phyloP scores from a whole-genome alignment of 768 basidiomycete genomes.

The Tricholoma sp. region DNA sequence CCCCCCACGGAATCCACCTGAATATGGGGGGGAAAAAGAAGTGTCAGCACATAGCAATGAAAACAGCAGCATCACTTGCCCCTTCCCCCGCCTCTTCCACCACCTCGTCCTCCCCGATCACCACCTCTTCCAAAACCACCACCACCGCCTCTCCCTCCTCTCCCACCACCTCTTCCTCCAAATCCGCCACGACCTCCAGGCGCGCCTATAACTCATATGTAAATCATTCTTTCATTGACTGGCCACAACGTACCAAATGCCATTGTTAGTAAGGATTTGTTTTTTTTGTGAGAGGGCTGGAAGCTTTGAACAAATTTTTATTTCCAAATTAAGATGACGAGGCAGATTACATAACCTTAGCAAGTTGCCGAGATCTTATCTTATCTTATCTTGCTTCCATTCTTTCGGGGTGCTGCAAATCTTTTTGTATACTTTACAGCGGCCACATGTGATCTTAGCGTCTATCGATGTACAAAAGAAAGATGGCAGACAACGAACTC shows the following conservation, averaged over 20 bases:
- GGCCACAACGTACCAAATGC: constrained; percentile 17
- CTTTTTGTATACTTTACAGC: too few species aligned
- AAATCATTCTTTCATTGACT: not conserved
- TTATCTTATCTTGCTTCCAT: constrained; percentile 2
- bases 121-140: constrained; percentile 32
- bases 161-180: constrained; percentile 37
- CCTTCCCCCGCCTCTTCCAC: constrained; percentile 34
- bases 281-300: constrained; percentile 6
- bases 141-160: constrained; percentile 35
- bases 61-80: constrained; percentile 13
- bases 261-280: constrained; percentile 14
- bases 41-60: not conserved
- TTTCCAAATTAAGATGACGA: constrained; percentile 9
- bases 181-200: constrained; percentile 78
- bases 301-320: constrained; percentile 13
- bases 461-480: too few species aligned
- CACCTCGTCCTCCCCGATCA: constrained; percentile 36
- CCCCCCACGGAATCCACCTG: constrained; percentile 32
- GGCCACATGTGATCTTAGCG: too few species aligned
- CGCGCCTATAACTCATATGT: constrained; percentile 27
- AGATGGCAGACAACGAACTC: too few species aligned
- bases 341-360: constrained; percentile 8
- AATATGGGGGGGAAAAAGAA: constrained; percentile 4
- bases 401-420: too few species aligned
- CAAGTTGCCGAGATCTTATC: constrained; percentile 6